Evolutionary conservation across 345 rosid genomes (phyloP), one percentile per base, ranked within the genome.

Genomic region (Murraya paniculata): DNA sequence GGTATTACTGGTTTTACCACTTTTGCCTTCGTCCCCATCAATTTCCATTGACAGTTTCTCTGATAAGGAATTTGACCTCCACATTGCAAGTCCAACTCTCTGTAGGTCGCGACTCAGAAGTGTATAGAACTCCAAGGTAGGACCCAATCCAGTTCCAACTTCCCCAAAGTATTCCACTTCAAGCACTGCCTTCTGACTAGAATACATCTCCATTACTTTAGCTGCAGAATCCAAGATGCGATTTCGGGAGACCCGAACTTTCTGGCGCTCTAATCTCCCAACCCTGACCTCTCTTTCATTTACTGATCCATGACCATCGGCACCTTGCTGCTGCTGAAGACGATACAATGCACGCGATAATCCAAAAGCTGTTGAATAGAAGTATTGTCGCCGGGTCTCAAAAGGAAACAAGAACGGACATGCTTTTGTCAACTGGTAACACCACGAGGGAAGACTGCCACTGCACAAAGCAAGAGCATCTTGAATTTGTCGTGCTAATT

Each of bases 131-230:
- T 97, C 99, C 77, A 97, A 87, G 22, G 99, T 97, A 68, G 99
- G 99, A 71, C 99, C 99, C 80, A 97, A 84, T 58, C 99, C 99
- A 55, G 99, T 97, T 66, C 99, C 99, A 79, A 97, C 99, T 91
- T 97, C 99, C 73, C 99, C 99, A 92, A 97, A 94, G 86, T 97
- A 97, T 83, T 97, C 99, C 19, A 97, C 99, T 84, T 97, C 99
- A 78, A 97, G 98, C 69, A 97, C 97, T 74, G 98, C 98, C 82
- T 94, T 93, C 77, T 97, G 99, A 87, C 97, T 91, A 81, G 97
- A 97, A 85, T 94, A 97, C 99, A 97, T 94, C 89, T 97, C 99
- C 99, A 97, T 97, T 65, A 97, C 99, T 82, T 97, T 97, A 6
- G 89, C 94, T 81, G 99, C 99, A 86, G 99, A 97, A 91, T 97